These are phyloP conservation scores for Blastocystis sp. DNA, from an alignment of 352 stramenopile species.

Conservation along the genomic window DNA sequence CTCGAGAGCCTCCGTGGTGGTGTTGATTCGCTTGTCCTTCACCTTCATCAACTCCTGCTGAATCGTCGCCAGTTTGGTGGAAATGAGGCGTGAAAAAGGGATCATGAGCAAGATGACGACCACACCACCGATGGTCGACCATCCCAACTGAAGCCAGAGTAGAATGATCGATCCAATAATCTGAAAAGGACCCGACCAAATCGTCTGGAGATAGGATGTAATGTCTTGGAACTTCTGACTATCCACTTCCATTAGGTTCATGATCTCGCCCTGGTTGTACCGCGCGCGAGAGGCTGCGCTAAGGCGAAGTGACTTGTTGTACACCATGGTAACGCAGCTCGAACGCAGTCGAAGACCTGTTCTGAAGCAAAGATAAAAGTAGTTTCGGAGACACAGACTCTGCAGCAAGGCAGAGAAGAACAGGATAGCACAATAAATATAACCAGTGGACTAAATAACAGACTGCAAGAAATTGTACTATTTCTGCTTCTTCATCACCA, in stretches of 20 bases:
- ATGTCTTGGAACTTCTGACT: constrained; percentile 87
- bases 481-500: constrained; percentile 65
- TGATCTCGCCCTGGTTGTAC: constrained; percentile 82
- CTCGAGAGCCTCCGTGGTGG: constrained; percentile 74
- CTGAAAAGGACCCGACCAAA: constrained; percentile 46
- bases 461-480: constrained; percentile 66
- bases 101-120: constrained; percentile 19
- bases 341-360: constrained; percentile 72
- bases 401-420: constrained; percentile 63
- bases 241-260: constrained; percentile 93
- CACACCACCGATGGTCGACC: not conserved
- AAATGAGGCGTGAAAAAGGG: not conserved
- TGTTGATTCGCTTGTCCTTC: constrained; percentile 71
- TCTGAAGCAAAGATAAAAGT: constrained; percentile 69
- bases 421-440: constrained; percentile 64
- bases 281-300: constrained; percentile 72
- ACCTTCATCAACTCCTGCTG: constrained; percentile 59
- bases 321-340: constrained; percentile 72
- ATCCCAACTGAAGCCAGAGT: not conserved
- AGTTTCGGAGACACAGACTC: constrained; percentile 66
- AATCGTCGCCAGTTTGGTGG: not conserved
- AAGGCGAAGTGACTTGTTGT: constrained; percentile 74
- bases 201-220: constrained; percentile 69
- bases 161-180: constrained; percentile 32
- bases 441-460: constrained; percentile 40